phyloP scores from a whole-genome alignment of 139 green algal species.

The Eudorina sp. region DNA sequence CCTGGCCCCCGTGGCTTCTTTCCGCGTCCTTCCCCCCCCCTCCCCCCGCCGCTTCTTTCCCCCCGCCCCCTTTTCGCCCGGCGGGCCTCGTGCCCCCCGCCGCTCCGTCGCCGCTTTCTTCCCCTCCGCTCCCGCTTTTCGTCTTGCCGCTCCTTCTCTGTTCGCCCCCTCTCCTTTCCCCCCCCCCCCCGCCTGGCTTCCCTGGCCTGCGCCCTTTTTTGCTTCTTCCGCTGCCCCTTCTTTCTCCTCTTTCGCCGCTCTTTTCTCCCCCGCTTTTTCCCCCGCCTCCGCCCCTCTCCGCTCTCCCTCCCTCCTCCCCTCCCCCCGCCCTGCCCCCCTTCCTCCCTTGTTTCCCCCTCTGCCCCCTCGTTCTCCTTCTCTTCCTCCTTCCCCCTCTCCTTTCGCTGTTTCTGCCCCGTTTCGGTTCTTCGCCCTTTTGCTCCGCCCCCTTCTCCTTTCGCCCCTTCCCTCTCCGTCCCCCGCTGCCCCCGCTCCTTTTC shows the following conservation, averaged over 20 bases:
- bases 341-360: not conserved
- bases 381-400: not conserved
- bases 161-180: not conserved
- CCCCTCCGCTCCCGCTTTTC: not conserved
- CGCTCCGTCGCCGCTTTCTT: not conserved
- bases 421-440: not conserved
- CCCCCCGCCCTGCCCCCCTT: not conserved
- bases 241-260: not conserved
- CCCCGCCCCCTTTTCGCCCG: not conserved
- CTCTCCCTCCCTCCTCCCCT: not conserved
- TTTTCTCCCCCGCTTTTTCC: not conserved
- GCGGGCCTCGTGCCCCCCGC: not conserved
- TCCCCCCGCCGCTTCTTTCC: not conserved
- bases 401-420: not conserved
- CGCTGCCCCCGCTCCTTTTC: not conserved
- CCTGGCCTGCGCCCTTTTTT: not conserved
- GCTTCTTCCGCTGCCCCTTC: not conserved
- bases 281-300: not conserved
- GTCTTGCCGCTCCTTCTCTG: not conserved
- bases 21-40: not conserved
- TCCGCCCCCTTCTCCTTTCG: not conserved
- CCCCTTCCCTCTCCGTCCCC: not conserved
- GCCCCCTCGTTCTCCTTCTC: not conserved
- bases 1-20: not conserved
- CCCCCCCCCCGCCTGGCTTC: not conserved